Percentiles rank a stretch among this genome's conserved stretches.
Conservation (phyloP, 306 rosid genomes). For the Casuarina glauca region DNA sequence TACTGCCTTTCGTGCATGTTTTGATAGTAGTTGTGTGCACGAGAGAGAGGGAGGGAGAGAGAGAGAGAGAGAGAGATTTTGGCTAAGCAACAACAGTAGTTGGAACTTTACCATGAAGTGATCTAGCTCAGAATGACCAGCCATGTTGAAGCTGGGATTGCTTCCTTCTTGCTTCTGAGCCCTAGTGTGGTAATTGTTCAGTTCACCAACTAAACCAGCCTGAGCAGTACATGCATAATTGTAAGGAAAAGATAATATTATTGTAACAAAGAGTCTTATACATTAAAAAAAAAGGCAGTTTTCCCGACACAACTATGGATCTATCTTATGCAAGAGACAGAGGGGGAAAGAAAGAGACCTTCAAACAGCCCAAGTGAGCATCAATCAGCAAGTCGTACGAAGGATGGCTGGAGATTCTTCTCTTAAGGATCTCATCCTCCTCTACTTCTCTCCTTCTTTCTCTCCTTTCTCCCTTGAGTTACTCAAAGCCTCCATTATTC, state of each 20-base stretch:
- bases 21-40: not conserved
- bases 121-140: slow-evolving; percentile 68
- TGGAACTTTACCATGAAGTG: slow-evolving; percentile 66
- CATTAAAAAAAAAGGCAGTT: too few relatives aligned
- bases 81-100: not conserved
- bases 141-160: slow-evolving; percentile 38
- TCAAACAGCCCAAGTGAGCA: slow-evolving; percentile 75
- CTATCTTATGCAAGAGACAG: not conserved
- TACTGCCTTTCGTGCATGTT: not conserved
- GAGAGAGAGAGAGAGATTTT: not conserved
- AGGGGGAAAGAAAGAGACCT: slow-evolving; percentile 41
- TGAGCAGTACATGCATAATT: slow-evolving; percentile 18
- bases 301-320: not conserved
- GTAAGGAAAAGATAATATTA: not conserved
- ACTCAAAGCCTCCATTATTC: slow-evolving; percentile 51
- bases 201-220: slow-evolving; percentile 54
- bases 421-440: slow-evolving; percentile 61
- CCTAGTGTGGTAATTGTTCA: slow-evolving; percentile 39
- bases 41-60: not conserved
- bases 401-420: slow-evolving; percentile 77
- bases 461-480: slow-evolving; percentile 16
- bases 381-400: slow-evolving; percentile 57
- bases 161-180: slow-evolving; percentile 42
- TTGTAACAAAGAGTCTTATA: too few relatives aligned
- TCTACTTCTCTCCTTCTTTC: slow-evolving; percentile 18